Evolutionary conservation across 768 basidiomycete genomes (phyloP), one percentile per base, ranked within the genome.

Genomic region (Tephrocybe rancida): DNA sequence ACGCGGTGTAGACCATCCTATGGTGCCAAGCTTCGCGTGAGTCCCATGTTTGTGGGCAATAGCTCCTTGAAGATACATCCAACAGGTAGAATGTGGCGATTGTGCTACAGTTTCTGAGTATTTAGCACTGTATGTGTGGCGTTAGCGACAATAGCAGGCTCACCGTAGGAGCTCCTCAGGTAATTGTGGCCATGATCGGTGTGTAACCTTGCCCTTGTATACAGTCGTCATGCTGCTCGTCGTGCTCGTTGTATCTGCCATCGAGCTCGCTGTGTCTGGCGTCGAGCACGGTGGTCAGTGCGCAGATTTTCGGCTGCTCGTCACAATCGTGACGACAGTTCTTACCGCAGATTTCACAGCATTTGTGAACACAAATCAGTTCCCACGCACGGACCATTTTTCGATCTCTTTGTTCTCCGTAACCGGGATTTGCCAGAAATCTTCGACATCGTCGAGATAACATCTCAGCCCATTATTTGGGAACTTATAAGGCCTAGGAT

Each of bases 81-180:
- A 67, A 76, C 32, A 89, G 76, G 64, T 81, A 82, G 61, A 81
- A 73, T 0, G 85, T 86, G 25, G 80, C 76, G 65, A 86, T 83
- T 48, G 78, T 73, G 59, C 84, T 85, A 70, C 34, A 21, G 44
- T 38, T 34, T 25, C 41, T 51, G 35, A 48, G 26, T 32, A 16
- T 1, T 58, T 38, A 54, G 53, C 34, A 44, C 67, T 71, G 69
- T 64, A 70, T 65, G 66, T 68, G 68, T 71, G 70, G 69, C 60
- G 62, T 39, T 5, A 7, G 13, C 44, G 43, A 54, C 50, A 37
- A 38, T 18, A 60, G 43, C 46, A 46, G 24, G 71, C 78, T 64
- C 62, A 82, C 85, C 79, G 78, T 66, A 87, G 69, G 61, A 87
- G 77, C 63, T 87, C 85, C 48, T 75, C 73, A 0, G 84, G 84